A percentile compares a stretch with the other conserved stretches of the same genome.
These are phyloP conservation scores for Kitagawia praeruptora DNA, from an alignment of 129 eudicot genomes.

Conservation along the genomic window DNA sequence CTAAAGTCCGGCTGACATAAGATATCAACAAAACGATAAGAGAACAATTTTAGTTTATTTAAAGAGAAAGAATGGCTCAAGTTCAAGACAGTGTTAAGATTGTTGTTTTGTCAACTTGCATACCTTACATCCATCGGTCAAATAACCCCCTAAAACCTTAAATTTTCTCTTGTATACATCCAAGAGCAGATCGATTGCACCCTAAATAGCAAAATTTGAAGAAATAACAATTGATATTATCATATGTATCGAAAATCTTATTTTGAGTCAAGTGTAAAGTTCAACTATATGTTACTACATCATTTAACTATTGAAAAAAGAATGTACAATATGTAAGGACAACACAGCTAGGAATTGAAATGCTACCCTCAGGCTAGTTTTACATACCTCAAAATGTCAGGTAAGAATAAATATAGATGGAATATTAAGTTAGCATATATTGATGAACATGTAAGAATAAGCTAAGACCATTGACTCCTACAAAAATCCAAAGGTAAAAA, in stretches of 20 bases:
- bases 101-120: conserved; percentile 14
- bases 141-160: conserved; percentile 60
- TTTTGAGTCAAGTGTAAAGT: not conserved
- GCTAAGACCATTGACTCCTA: not conserved
- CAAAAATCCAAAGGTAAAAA: not conserved
- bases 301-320: not conserved
- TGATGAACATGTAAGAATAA: not conserved
- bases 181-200: conserved; percentile 88
- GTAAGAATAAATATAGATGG: not conserved
- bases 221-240: not conserved
- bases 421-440: not conserved
- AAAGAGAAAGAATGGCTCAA: not conserved
- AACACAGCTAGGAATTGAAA: not conserved
- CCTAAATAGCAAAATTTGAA: conserved; percentile 25
- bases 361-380: not conserved
- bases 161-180: conserved; percentile 89
- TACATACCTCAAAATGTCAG: not conserved
- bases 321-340: not conserved
- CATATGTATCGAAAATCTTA: not conserved
- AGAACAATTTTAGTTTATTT: not conserved
- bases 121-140: conserved; percentile 91
- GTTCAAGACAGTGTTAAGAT: not conserved
- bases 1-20: conserved; percentile 60
- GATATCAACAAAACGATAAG: conserved; percentile 6
- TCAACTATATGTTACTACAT: not conserved